These are phyloP conservation scores for Penicillium janthinellum DNA, from an alignment of 2,329 filamentous ascomycete species.

Conservation along the genomic window DNA sequence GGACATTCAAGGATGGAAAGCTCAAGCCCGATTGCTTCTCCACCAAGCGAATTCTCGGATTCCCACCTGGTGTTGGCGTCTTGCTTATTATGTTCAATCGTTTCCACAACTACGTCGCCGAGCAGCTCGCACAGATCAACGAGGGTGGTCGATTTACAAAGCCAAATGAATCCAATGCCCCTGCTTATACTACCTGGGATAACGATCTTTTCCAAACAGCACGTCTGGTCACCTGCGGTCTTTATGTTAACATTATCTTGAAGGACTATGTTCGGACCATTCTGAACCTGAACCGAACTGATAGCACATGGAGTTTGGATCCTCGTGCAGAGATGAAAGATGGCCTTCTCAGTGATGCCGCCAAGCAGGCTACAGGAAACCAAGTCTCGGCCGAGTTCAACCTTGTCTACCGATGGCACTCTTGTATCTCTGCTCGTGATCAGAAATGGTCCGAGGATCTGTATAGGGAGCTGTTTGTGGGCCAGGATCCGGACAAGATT, in stretches of 20 bases:
- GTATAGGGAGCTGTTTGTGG: conserved; percentile 52
- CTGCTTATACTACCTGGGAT: conserved; percentile 42
- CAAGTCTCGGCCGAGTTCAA: conserved; percentile 71
- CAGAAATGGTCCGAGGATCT: conserved; percentile 63
- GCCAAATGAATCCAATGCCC: conserved; percentile 40
- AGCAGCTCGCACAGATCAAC: conserved; percentile 66
- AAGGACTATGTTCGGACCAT: conserved; percentile 65
- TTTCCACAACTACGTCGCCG: conserved; percentile 70
- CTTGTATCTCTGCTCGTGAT: conserved; percentile 61
- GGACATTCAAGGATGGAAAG: conserved; percentile 66
- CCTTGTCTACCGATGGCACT: conserved; percentile 67
- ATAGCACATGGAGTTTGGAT: conserved; percentile 64
- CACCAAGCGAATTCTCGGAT: conserved; percentile 64
- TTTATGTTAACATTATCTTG: conserved; percentile 60
- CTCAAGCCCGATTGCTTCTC: conserved; percentile 72
- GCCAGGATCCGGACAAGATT: conserved; percentile 38
- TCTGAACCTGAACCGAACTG: conserved; percentile 60
- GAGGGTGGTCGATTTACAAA: conserved; percentile 68
- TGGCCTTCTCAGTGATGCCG: conserved; percentile 47
- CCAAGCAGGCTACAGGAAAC: conserved; percentile 62
- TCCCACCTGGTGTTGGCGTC: conserved; percentile 69
- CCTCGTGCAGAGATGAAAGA: conserved; percentile 62
- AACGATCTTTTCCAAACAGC: conserved; percentile 57
- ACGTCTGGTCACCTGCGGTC: conserved; percentile 55
- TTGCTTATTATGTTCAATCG: conserved; percentile 69